Base-by-base conservation (phyloP, 345 rosid species). In the Eucalyptus sideroxylon region DNA sequence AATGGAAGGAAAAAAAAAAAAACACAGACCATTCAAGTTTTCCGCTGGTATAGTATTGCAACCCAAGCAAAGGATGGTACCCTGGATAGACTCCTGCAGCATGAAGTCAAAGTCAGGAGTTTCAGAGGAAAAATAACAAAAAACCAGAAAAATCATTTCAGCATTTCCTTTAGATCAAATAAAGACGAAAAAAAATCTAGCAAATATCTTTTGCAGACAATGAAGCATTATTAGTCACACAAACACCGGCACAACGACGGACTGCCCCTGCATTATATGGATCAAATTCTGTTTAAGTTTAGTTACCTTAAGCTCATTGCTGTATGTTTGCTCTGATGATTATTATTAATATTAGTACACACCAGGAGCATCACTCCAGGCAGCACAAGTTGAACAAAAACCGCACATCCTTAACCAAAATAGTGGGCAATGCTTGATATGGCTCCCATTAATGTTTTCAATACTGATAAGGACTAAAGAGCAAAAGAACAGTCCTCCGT, bases 11-110 rank as follows among this genome's bases (percentile, higher is more conserved):
- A 40, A n/a, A 40, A 40, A 40, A 1, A 37, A 37, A 67, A 60
- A 34, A 89, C 62, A 30, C 93, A 89, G 88, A 98, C 99, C 99
- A 97, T 91, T 98, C 99, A 65, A 98, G 96, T 90, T 97, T 98
- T 90, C 99, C 99, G 49, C 97, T 92, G 88, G 97, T 95, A 90
- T 97, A 98, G 72, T 94, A 96, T 89, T 96, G 99, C 91, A 97
- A 90, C 90, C 99, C 99, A 60, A 94, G 94, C 94, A 97, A 92
- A 50, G 99, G 99, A 94, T 97, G 98, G 55, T 91, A 93, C 88
- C 92, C 92, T 80, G 96, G 97, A 94, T 98, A 96, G 16, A 94
- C 93, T 93, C 94, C 99, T 98, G 96, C 90, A 83, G 88, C 82
- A 86, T 45, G 83, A 37, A 56, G 62, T 56, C 69, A 17, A 86